Conservation (phyloP, 2,329 filamentous ascomycete species). For the Fusarium sp. region DNA sequence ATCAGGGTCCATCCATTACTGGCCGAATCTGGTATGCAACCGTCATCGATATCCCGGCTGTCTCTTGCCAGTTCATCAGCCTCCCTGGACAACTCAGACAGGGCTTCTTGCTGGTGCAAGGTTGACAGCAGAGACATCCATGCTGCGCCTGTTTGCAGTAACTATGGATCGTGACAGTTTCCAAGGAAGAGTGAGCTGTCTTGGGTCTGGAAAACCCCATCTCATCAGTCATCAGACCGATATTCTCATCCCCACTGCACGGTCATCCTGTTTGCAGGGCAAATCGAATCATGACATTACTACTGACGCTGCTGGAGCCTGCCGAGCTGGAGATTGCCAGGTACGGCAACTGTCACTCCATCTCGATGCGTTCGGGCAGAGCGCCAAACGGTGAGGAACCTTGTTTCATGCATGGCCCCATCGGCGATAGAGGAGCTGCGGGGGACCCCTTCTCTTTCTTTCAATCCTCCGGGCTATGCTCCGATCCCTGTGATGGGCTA, state of each 20-base stretch:
- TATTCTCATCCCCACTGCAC: neutral
- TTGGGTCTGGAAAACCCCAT: neutral
- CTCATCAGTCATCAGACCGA: neutral
- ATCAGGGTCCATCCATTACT: constrained; percentile 30
- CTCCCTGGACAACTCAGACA: neutral
- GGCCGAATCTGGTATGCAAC: neutral
- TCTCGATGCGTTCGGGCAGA: neutral
- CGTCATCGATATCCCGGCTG: constrained; percentile 26
- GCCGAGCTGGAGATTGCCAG: neutral
- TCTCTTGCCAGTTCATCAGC: neutral
- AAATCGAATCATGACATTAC: neutral
- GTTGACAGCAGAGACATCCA: neutral
- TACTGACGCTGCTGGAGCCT: neutral
- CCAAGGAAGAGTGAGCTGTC: neutral
- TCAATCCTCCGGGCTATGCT: neutral
- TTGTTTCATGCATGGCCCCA: neutral
- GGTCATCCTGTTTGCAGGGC: neutral
- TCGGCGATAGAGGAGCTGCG: constrained; percentile 3
- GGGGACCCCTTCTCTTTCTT: neutral
- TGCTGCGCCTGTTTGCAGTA: neutral
- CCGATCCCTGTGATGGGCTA: neutral
- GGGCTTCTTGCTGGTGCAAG: neutral
- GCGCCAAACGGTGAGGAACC: neutral
- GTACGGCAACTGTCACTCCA: neutral
- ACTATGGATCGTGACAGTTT: neutral